Conservation (phyloP, 495 filamentous ascomycete species). For the Parathielavia appendiculata region DNA sequence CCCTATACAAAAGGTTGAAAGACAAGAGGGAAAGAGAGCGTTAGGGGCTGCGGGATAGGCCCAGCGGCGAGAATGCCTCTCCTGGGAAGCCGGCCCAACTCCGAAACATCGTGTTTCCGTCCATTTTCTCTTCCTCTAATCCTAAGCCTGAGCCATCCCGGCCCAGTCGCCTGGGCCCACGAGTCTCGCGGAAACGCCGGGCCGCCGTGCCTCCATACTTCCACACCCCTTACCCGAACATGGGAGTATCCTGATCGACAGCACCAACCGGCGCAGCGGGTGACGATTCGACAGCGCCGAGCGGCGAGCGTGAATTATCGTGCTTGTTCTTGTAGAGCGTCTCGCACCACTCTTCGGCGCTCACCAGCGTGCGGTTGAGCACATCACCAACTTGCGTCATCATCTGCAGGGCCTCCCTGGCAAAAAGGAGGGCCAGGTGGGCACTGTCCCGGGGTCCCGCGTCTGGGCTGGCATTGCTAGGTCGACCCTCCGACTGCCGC, state of each 20-base stretch:
- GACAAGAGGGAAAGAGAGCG: no score
- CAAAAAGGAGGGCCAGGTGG: slow-evolving; percentile 69
- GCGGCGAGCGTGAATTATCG: slow-evolving; percentile 14
- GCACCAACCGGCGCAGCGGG: not conserved
- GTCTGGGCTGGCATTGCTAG: slow-evolving; percentile 33
- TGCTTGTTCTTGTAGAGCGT: slow-evolving; percentile 57
- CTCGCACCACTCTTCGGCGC: slow-evolving; percentile 83
- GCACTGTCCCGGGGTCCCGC: slow-evolving; percentile 47
- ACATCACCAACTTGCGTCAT: slow-evolving; percentile 77
- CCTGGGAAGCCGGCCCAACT: no score
- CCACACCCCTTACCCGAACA: slow-evolving; percentile 13
- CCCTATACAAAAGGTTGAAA: no score
- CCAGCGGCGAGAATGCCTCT: no score
- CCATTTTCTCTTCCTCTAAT: not conserved
- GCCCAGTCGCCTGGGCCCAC: no score
- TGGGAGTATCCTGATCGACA: slow-evolving; percentile 13
- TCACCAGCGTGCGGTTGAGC: slow-evolving; percentile 75
- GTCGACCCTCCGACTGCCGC: slow-evolving; percentile 42
- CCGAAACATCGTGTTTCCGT: not conserved
- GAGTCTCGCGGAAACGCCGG: no score
- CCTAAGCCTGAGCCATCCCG: not conserved
- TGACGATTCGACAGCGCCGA: not conserved
- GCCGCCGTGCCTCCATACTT: no score
- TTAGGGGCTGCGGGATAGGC: no score
- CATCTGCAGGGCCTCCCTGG: slow-evolving; percentile 84